Evolutionary conservation across 2,329 filamentous ascomycete genomes (phyloP).

Genomic region (Nemania diffusa): DNA sequence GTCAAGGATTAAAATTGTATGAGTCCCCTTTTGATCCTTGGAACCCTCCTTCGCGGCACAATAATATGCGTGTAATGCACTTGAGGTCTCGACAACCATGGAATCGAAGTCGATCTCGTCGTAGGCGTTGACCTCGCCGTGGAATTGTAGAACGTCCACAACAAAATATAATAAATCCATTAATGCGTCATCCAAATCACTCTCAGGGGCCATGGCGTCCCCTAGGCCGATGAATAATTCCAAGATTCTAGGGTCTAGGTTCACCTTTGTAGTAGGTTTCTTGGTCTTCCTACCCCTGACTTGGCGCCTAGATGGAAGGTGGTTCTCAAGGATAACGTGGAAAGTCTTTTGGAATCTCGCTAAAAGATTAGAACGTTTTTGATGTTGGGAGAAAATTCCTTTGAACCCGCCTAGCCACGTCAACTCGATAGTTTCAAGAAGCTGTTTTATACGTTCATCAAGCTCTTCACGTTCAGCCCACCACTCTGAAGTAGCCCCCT

Average conservation of each 20-base stretch:
- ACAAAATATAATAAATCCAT: constrained; percentile 95
- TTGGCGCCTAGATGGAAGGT: constrained; percentile 83
- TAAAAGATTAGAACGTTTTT: constrained; percentile 70
- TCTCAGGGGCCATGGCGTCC: constrained; percentile 72
- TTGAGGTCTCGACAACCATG: constrained; percentile 88
- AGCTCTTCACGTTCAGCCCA: constrained; percentile 87
- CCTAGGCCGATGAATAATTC: constrained; percentile 91
- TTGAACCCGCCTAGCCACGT: constrained; percentile 96
- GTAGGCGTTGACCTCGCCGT: constrained; percentile 95
- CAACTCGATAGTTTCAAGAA: constrained; percentile 87
- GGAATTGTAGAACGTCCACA: constrained; percentile 94
- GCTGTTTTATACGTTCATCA: constrained; percentile 78
- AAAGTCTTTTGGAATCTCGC: constrained; percentile 82
- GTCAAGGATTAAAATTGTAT: constrained; percentile 91
- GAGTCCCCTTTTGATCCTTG: constrained; percentile 58
- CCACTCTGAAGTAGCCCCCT: constrained; percentile 84
- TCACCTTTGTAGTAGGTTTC: constrained; percentile 54
- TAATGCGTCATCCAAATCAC: constrained; percentile 87
- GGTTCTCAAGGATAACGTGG: constrained; percentile 80
- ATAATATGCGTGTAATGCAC: constrained; percentile 85
- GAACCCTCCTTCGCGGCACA: constrained; percentile 56
- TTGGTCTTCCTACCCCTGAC: constrained; percentile 66
- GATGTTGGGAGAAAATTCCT: constrained; percentile 86
- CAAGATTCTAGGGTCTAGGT: constrained; percentile 72
- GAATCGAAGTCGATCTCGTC: constrained; percentile 96